Evolutionary conservation across 2,329 filamentous ascomycete genomes (phyloP).

Genomic region (Botrytis cinerea): DNA sequence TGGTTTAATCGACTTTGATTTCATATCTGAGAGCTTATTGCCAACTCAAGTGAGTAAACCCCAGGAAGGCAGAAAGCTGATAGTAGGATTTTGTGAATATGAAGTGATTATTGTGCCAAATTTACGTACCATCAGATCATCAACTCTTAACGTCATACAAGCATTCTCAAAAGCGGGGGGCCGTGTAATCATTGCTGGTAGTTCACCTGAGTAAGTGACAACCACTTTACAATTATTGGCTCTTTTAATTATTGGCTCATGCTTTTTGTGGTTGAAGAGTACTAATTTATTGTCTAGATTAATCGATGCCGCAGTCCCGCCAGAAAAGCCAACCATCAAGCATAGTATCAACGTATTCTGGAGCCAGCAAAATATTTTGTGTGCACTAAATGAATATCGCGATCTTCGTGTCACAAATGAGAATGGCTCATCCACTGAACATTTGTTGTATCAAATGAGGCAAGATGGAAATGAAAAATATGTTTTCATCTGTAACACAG

Average conservation of each 20-base stretch:
- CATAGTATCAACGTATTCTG: conserved; percentile 31
- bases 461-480: conserved; percentile 39
- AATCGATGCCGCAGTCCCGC: conserved; percentile 22
- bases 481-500: conserved; percentile 42
- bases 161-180: conserved; percentile 35
- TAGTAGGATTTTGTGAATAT: conserved; percentile 40
- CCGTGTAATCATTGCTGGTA: conserved; percentile 37
- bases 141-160: conserved; percentile 37
- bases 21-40: conserved; percentile 41
- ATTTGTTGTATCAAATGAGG: conserved; percentile 41
- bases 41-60: conserved; percentile 31
- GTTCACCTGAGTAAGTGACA: conserved; percentile 34
- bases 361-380: conserved; percentile 32
- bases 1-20: conserved; percentile 43
- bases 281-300: conserved; percentile 6
- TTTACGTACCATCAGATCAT: conserved; percentile 40
- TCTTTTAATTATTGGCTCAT: neutral
- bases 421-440: conserved; percentile 24
- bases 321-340: conserved; percentile 26
- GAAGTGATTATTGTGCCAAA: conserved; percentile 41
- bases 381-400: conserved; percentile 33
- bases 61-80: conserved; percentile 25
- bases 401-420: conserved; percentile 34
- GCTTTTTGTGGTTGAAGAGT: neutral
- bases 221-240: neutral